Evolutionary conservation across 108 stramenopile genomes (phyloP).

Genomic region (Cyclotella distinguenda): DNA sequence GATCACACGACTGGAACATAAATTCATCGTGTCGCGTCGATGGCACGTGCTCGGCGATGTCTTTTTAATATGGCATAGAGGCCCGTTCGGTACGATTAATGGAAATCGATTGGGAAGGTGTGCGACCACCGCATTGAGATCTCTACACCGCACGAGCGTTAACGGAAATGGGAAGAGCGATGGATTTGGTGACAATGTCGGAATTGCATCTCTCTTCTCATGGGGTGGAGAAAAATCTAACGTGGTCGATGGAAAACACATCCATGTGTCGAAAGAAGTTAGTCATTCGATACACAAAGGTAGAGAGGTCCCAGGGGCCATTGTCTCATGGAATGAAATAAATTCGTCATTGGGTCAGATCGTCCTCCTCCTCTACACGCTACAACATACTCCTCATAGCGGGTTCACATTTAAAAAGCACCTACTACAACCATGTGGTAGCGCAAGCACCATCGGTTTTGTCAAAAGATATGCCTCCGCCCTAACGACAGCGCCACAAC

Average conservation of each 20-base stretch:
- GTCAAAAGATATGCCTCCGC: slow-evolving; percentile 31
- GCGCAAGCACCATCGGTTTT: slow-evolving; percentile 73
- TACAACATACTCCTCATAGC: slow-evolving; percentile 51
- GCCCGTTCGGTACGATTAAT: slow-evolving; percentile 85
- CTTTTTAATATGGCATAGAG: slow-evolving; percentile 80
- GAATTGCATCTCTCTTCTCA: slow-evolving; percentile 18
- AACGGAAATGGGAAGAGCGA: not conserved
- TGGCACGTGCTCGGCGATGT: slow-evolving; percentile 78
- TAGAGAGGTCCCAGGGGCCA: slow-evolving; percentile 1
- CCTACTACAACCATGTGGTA: slow-evolving; percentile 66
- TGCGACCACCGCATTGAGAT: slow-evolving; percentile 24
- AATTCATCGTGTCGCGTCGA: slow-evolving; percentile 22
- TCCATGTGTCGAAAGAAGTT: not conserved
- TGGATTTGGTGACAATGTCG: not conserved
- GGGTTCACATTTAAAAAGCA: slow-evolving; percentile 56
- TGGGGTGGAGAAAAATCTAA: slow-evolving; percentile 18
- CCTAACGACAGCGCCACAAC: slow-evolving; percentile 2
- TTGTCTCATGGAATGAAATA: slow-evolving; percentile 79
- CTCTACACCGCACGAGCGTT: slow-evolving; percentile 1
- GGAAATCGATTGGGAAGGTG: slow-evolving; percentile 65
- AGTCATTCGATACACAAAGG: too few species aligned
- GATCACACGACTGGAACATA: slow-evolving; percentile 24
- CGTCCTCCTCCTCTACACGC: slow-evolving; percentile 59
- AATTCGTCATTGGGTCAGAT: slow-evolving; percentile 81
- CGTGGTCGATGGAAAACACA: not conserved